phyloP scores from a whole-genome alignment of 2,329 filamentous ascomycete species.

The Xylaria sp. region DNA sequence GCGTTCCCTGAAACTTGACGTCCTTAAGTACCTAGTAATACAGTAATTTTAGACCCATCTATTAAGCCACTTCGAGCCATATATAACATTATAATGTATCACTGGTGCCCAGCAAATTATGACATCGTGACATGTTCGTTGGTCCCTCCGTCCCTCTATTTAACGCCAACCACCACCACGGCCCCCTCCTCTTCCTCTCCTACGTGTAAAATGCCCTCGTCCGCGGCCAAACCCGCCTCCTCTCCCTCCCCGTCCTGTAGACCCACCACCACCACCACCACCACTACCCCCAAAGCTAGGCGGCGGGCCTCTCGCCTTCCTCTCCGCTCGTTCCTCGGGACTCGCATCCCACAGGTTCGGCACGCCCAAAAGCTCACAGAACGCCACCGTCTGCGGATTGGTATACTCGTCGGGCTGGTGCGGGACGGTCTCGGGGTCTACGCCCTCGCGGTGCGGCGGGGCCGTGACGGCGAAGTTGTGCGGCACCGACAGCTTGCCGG shows the following conservation, averaged over 20 bases:
- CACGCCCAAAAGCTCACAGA: conserved; percentile 82
- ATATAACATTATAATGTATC: neutral
- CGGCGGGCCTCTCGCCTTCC: conserved; percentile 68
- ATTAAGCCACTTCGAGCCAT: neutral
- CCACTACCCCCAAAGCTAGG: conserved; percentile 44
- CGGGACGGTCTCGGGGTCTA: conserved; percentile 64
- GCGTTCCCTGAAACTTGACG: neutral
- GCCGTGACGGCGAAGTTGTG: conserved; percentile 83
- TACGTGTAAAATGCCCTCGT: conserved; percentile 23
- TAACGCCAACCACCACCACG: conserved; percentile 33
- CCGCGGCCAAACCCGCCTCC: neutral
- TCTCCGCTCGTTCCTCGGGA: conserved; percentile 74
- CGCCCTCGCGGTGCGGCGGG: conserved; percentile 70
- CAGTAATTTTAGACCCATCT: neutral
- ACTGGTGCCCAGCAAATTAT: neutral
- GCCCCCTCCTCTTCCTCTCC: conserved; percentile 44
- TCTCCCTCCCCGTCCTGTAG: conserved; percentile 48
- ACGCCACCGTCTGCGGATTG: conserved; percentile 85
- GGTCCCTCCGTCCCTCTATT: neutral
- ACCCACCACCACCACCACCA: conserved; percentile 43
- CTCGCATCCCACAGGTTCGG: conserved; percentile 78
- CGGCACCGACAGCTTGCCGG: conserved; percentile 74
- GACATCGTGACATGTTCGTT: conserved; percentile 6
- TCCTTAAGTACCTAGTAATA: conserved; percentile 24
- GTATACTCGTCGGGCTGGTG: conserved; percentile 83